Evolutionary conservation across 202 grass and related monocot genomes (phyloP), one percentile per base, ranked within the genome.

Genomic region (Tripidium arundinaceum): DNA sequence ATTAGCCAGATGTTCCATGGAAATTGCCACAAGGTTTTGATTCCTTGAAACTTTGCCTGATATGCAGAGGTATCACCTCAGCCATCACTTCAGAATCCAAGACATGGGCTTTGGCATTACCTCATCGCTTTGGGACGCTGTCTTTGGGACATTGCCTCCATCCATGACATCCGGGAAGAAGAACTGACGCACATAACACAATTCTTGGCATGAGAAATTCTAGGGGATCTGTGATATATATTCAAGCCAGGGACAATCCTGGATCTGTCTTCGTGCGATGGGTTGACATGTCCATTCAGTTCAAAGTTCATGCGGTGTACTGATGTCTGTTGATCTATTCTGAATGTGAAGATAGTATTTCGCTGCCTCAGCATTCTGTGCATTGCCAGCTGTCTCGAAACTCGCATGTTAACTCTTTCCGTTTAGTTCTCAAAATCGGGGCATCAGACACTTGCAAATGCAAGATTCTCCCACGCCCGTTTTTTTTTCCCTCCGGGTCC

Each of bases 71-170:
- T 93, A 97, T 76, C 93, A 97, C 89, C 87, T 97, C 47, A 90
- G 85, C 54, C 93, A 97, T 84, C 93, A 97, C 83, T 97, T 97
- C 55, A 89, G 90, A 86, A 89, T 93, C 68, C 90, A 93, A 77
- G 66, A 97, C 79, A 97, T 66, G 78, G 93, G 90, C 33, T 97
- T 97, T 15, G 93, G 93, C 63, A 93, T 97, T 43, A 97, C 93
- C 50, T 97, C 93, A 11, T 87, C 88, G 10, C 68, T 93, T 21
- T 97, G 93, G 93, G 93, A 97, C 26, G 72, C 81, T 25, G 74
- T 97, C 65, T 97, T 91, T 12, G 87, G 90, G 47, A 91, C 93
- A 25, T 69, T 97, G 74, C 88, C 93, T 43, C 86, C 88, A 54
- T 80, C 64, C 25, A 72, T 77, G 47, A 87, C 49, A 60, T 5